These are phyloP conservation scores for Globisporangium acanthophoron DNA, from an alignment of 352 stramenopile genomes.

Conservation along the genomic window DNA sequence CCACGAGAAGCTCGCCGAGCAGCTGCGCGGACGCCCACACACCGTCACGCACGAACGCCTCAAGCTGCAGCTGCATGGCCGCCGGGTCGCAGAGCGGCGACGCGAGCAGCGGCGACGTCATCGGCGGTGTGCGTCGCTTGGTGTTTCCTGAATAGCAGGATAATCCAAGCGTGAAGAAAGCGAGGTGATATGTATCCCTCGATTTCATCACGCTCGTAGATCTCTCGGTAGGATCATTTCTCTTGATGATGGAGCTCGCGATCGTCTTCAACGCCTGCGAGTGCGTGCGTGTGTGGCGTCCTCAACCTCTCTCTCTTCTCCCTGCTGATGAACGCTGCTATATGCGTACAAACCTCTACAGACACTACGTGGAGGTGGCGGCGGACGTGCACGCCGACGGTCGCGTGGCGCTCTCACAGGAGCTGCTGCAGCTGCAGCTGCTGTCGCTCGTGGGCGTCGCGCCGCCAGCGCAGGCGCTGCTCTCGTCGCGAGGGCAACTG, in stretches of 20 bases:
- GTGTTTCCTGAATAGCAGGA: not conserved
- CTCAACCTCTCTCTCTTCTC: not conserved
- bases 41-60: constrained; percentile 39
- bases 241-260: constrained; percentile 22
- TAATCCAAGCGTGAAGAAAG: too few relatives aligned
- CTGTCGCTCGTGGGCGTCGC: constrained; percentile 59
- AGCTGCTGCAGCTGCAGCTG: constrained; percentile 67
- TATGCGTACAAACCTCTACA: constrained; percentile 2
- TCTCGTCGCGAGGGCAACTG: constrained; percentile 39
- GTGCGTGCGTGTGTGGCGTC: constrained; percentile 21
- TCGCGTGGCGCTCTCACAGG: constrained; percentile 24
- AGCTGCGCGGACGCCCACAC: constrained; percentile 56
- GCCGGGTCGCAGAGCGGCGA: constrained; percentile 24
- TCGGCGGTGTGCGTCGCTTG: not conserved
- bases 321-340: not conserved
- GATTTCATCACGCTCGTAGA: not conserved
- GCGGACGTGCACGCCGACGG: constrained; percentile 16
- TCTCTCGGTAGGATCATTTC: not conserved
- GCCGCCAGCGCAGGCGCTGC: constrained; percentile 48
- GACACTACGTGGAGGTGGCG: constrained; percentile 30
- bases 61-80: constrained; percentile 60
- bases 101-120: not conserved
- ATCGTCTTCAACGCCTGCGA: constrained; percentile 55
- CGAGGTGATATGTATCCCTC: not conserved
- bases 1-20: constrained; percentile 54